phyloP scores from a whole-genome alignment of 2,329 filamentous ascomycete species.

The Sarocladium oryzae region DNA sequence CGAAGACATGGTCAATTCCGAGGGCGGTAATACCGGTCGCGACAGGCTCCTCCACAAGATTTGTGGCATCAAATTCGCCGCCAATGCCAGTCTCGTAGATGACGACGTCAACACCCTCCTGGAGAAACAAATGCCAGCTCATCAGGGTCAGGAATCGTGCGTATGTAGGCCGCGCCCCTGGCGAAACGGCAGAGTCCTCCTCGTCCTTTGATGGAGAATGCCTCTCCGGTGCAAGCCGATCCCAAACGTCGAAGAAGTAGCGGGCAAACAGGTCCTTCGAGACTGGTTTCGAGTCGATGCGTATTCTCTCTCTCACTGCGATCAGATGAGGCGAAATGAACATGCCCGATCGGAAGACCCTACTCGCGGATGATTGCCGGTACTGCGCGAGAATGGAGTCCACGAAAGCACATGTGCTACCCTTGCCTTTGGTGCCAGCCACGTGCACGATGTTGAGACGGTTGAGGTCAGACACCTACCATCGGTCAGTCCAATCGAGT shows the following conservation, averaged over 20 bases:
- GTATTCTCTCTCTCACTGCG: constrained; percentile 60
- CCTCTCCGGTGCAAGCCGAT: constrained; percentile 36
- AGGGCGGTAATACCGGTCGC: constrained; percentile 58
- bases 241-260: constrained; percentile 65
- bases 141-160: constrained; percentile 59
- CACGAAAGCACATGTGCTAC: constrained; percentile 63
- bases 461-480: constrained; percentile 41
- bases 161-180: constrained; percentile 45
- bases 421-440: constrained; percentile 72
- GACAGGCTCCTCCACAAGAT: constrained; percentile 52
- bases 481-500: too few species aligned
- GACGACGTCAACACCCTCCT: constrained; percentile 54
- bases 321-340: constrained; percentile 66
- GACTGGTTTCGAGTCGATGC: constrained; percentile 52
- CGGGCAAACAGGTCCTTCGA: constrained; percentile 52
- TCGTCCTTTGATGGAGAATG: constrained; percentile 20
- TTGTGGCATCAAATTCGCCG: constrained; percentile 63
- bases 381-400: constrained; percentile 54
- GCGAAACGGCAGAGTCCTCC: constrained; percentile 21
- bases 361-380: constrained; percentile 20
- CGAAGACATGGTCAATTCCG: constrained; percentile 61
- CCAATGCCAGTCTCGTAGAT: constrained; percentile 64
- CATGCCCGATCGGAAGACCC: constrained; percentile 48
- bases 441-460: constrained; percentile 63
- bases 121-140: constrained; percentile 59